Evolutionary conservation across 139 green algal genomes (phyloP).

Genomic region (Penium margaritaceum): DNA sequence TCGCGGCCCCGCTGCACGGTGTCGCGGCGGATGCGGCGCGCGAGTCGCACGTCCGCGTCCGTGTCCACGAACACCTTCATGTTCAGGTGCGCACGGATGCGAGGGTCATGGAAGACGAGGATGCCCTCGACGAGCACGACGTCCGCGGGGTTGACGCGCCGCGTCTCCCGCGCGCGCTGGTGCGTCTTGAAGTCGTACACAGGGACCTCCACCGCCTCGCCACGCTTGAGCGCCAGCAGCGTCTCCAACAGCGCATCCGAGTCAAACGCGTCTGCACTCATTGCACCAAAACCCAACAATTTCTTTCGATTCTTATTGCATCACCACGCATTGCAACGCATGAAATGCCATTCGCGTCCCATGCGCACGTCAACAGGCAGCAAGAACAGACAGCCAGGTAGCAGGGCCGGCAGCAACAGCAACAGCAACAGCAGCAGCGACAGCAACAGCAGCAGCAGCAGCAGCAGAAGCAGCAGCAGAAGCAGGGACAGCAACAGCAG

Average conservation of each 20-base stretch:
- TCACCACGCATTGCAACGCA: too few species aligned
- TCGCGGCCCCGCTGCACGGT: conserved; percentile 57
- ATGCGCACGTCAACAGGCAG: too few species aligned
- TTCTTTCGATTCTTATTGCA: too few species aligned
- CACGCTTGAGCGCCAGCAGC: conserved; percentile 25
- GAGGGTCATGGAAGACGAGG: conserved; percentile 78
- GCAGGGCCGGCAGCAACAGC: too few species aligned
- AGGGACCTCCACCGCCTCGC: conserved; percentile 64
- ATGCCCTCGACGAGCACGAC: conserved; percentile 96
- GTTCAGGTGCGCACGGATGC: conserved; percentile 73
- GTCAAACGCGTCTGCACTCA: conserved; percentile 68
- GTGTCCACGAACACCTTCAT: background rate
- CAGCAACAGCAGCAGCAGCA: too few species aligned
- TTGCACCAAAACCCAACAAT: too few species aligned
- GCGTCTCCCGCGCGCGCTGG: conserved; percentile 55
- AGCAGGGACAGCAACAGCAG: too few species aligned
- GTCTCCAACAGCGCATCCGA: conserved; percentile 56
- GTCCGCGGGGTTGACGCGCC: conserved; percentile 65
- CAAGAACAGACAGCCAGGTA: too few species aligned
- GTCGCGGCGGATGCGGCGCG: conserved; percentile 84
- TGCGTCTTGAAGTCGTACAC: conserved; percentile 89
- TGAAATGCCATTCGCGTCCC: too few species aligned
- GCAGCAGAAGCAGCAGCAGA: too few species aligned
- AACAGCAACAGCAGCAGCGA: too few species aligned
- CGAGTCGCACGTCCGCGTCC: conserved; percentile 86